These are phyloP conservation scores for Arthrinium phaeospermum DNA, from an alignment of 2,329 filamentous ascomycete genomes.

Conservation along the genomic window DNA sequence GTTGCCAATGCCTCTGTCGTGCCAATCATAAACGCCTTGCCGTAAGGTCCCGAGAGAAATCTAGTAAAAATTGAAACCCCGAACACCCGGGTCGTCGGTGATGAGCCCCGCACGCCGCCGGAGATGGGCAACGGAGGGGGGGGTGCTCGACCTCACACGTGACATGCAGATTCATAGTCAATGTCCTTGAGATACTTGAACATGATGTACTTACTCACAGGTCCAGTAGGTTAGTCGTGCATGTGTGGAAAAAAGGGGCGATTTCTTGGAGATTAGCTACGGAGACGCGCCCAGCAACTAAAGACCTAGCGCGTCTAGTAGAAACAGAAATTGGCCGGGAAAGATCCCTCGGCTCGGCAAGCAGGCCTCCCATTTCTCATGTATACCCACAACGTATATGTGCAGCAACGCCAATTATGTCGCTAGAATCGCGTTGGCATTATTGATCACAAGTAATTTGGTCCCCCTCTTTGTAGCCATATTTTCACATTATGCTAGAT, in stretches of 20 bases:
- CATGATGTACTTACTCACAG: no score
- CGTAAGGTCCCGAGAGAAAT: neutral
- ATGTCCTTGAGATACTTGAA: neutral
- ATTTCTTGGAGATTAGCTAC: slow-evolving; percentile 2
- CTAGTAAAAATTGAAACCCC: neutral
- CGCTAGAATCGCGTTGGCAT: no score
- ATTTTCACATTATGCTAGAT: neutral
- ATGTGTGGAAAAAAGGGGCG: neutral
- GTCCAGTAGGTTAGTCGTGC: neutral
- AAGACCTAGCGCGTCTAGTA: neutral
- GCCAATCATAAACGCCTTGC: neutral
- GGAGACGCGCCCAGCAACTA: neutral
- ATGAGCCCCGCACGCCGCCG: slow-evolving; percentile 1
- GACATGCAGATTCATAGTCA: neutral
- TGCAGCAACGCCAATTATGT: neutral
- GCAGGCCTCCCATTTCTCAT: neutral
- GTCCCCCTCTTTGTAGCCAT: neutral
- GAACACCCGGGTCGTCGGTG: neutral
- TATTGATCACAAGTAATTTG: neutral
- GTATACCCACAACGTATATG: neutral
- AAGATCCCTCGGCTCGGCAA: neutral
- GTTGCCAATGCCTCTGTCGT: neutral
- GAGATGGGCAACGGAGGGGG: neutral
- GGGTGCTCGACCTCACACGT: neutral
- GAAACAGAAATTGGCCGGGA: neutral